phyloP scores from a whole-genome alignment of 2,329 filamentous ascomycete genomes.

The Ceratocystis huliohia region DNA sequence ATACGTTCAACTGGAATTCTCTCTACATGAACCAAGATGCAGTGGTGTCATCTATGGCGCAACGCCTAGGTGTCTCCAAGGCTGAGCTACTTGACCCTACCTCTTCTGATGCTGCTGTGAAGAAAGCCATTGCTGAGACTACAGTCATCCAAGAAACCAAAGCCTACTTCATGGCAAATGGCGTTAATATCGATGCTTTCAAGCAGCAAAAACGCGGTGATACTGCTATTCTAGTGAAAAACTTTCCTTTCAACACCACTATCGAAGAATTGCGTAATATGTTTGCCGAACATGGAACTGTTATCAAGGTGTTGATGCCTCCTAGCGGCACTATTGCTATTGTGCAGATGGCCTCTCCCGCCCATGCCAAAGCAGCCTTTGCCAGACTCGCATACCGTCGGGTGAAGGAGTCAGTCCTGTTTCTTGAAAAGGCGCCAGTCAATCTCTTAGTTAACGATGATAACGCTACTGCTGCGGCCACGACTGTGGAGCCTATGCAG shows the following conservation, averaged over 20 bases:
- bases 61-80: constrained; percentile 78
- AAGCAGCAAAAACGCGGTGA: constrained; percentile 75
- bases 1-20: constrained; percentile 95
- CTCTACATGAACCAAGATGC: constrained; percentile 97
- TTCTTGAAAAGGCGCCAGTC: constrained; percentile 85
- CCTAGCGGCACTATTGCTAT: constrained; percentile 88
- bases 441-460: constrained; percentile 49
- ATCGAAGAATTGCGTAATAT: constrained; percentile 64
- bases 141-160: constrained; percentile 95
- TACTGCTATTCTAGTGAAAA: constrained; percentile 81
- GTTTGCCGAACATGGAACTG: constrained; percentile 74
- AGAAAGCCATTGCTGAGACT: constrained; percentile 93
- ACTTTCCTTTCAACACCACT: constrained; percentile 75
- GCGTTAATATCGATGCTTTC: constrained; percentile 85
- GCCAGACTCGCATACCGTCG: constrained; percentile 75
- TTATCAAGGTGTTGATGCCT: constrained; percentile 78
- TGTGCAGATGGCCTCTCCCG: constrained; percentile 68
- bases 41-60: constrained; percentile 78
- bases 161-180: constrained; percentile 73
- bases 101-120: constrained; percentile 83
- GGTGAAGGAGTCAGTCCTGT: constrained; percentile 80
- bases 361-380: constrained; percentile 74
- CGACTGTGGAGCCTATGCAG: constrained; percentile 25
- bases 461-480: constrained; percentile 22
- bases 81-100: constrained; percentile 90